Evolutionary conservation across 352 stramenopile genomes (phyloP).

Genomic region (Globisporangium heterothallicum): DNA sequence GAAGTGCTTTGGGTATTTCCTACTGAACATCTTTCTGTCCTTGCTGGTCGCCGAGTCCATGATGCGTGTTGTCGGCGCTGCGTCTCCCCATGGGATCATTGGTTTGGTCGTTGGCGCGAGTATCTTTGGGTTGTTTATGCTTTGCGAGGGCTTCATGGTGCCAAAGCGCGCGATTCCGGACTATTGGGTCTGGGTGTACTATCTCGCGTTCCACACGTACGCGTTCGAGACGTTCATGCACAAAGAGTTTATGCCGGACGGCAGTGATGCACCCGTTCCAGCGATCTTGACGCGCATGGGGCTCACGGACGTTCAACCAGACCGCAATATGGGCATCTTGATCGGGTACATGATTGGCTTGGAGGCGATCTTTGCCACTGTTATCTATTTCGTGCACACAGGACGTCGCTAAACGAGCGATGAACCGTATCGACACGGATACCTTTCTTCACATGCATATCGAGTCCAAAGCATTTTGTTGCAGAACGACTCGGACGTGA

Average conservation of each 20-base stretch:
- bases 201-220: slow-evolving; percentile 86
- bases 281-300: slow-evolving; percentile 18
- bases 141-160: slow-evolving; percentile 85
- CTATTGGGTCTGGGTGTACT: slow-evolving; percentile 83
- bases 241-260: slow-evolving; percentile 44
- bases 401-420: slow-evolving; percentile 25
- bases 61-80: slow-evolving; percentile 70
- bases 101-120: slow-evolving; percentile 75
- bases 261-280: background rate
- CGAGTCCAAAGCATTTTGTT: no score
- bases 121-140: slow-evolving; percentile 85
- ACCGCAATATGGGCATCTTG: slow-evolving; percentile 56
- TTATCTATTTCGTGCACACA: slow-evolving; percentile 59
- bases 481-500: no score
- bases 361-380: slow-evolving; percentile 42
- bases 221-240: slow-evolving; percentile 84
- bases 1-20: slow-evolving; percentile 51
- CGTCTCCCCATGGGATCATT: slow-evolving; percentile 83
- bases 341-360: slow-evolving; percentile 36
- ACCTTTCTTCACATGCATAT: no score
- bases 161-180: slow-evolving; percentile 47
- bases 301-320: slow-evolving; percentile 51
- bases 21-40: slow-evolving; percentile 71
- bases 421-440: no score
- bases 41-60: slow-evolving; percentile 77